Base-by-base conservation (phyloP, 2,329 filamentous ascomycete genomes). In the Nemania sp. region DNA sequence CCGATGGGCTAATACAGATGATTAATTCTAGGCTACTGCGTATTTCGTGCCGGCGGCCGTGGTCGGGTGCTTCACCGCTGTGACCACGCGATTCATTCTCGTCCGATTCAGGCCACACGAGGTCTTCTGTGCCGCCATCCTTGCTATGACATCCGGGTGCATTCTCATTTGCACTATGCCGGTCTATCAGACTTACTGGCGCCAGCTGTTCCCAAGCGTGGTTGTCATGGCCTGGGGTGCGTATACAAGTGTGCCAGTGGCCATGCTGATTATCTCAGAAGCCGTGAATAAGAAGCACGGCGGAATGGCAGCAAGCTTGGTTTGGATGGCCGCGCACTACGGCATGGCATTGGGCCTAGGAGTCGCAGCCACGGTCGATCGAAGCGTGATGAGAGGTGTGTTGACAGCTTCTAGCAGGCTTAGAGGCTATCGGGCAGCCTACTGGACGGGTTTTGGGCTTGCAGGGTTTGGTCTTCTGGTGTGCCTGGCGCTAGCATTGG, bases 191-290 rank as follows among this genome's bases (percentile, higher is more conserved):
- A 77, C 72, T 0, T 89, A 88, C 70, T 89, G 86, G 86, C 74
- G 73, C 15, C 80, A 86, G 57, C 75, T 79, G 0, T 89, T 89
- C 63, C 75, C 85, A 8, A 75, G 75, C 3, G 73, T 82, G 4
- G 20, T 87, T 3, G 63, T 88, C 40, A 82, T 81, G 68, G 79
- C 82, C 0, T 84, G 79, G 61, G 83, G 83, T 2, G 84, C 87
- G 79, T 84, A 89, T 65, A 86, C 87, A 77, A 81, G 76, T 2
- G 86, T 86, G 61, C 85, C 86, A 0, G 80, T 83, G 0, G 82
- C 81, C 0, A 86, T 78, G 0, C 65, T 88, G 11, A 77, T 88
- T 24, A 72, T 89, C 7, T 81, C 78, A 24, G 79, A 86, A 59
- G 72, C 72, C 1, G 73, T 80, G 0, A 65, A 72, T 11, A 73